Percentiles rank a stretch among this genome's conserved stretches.
Evolutionary conservation across 192 early-diverging fungal genomes (phyloP).

Genomic region (Obelidium mucronatum): DNA sequence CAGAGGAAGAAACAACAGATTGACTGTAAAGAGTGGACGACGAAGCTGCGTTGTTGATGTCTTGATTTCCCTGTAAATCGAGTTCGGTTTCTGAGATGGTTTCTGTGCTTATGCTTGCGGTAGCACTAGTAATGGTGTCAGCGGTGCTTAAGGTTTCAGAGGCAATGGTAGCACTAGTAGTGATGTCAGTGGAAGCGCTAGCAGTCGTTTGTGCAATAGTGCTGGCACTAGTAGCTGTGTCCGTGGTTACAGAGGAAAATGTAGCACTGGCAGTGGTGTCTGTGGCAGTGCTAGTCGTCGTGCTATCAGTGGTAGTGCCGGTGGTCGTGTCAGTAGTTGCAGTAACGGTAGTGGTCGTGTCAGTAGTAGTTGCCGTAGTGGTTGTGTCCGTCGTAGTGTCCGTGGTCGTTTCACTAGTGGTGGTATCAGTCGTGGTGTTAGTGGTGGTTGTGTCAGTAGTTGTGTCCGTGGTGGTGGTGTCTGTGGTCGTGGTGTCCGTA

Average conservation of each 20-base stretch:
- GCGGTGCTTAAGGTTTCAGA: not conserved
- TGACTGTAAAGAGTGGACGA: no score
- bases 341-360: not conserved
- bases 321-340: not conserved
- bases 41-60: no score
- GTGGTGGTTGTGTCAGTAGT: not conserved
- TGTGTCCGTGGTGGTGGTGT: no score
- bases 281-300: not conserved
- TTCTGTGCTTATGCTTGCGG: no score
- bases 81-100: no score
- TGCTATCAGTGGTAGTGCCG: not conserved
- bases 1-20: no score
- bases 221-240: not conserved
- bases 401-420: not conserved
- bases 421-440: not conserved
- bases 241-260: not conserved
- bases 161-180: not conserved
- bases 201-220: not conserved
- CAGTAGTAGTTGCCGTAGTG: not conserved
- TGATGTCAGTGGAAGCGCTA: not conserved
- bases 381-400: not conserved
- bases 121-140: not conserved
- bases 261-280: not conserved
- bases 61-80: no score
- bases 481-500: no score